A percentile compares a stretch with the other conserved stretches of the same genome.
Evolutionary conservation across 176 grass and related monocot species (phyloP).

Genomic region (Oryza australiensis): DNA sequence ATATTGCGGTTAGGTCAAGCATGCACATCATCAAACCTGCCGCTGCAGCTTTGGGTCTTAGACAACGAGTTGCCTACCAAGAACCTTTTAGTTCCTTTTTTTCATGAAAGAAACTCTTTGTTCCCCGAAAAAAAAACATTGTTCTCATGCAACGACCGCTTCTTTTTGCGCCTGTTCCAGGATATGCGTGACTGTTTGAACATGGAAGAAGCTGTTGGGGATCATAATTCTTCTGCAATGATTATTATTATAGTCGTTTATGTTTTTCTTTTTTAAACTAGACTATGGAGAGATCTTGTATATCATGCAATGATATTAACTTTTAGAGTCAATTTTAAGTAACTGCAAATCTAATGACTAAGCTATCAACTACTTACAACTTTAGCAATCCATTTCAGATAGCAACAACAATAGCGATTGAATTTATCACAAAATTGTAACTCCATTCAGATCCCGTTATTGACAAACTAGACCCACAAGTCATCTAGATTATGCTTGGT

Average conservation of each 20-base stretch:
- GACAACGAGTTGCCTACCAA: background rate
- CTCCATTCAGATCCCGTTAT: no score
- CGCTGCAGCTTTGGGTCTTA: background rate
- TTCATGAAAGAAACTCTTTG: background rate
- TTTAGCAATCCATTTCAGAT: no score
- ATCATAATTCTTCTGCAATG: background rate
- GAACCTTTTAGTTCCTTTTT: background rate
- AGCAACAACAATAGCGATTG: no score
- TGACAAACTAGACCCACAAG: no score
- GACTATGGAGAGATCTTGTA: background rate
- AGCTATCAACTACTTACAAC: no score
- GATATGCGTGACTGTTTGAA: background rate
- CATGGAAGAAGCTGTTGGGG: background rate
- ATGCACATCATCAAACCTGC: background rate
- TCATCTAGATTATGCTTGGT: no score
- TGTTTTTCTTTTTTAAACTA: background rate
- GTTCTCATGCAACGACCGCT: background rate
- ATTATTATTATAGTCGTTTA: background rate
- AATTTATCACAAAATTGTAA: no score
- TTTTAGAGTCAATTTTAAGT: no score
- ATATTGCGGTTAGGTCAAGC: conserved; percentile 25
- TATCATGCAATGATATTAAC: background rate
- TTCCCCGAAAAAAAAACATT: no score
- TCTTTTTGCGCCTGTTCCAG: background rate
- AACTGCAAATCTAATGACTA: no score